These are phyloP conservation scores for Talaromyces adpressus DNA, from an alignment of 495 filamentous ascomycete species.

Conservation along the genomic window DNA sequence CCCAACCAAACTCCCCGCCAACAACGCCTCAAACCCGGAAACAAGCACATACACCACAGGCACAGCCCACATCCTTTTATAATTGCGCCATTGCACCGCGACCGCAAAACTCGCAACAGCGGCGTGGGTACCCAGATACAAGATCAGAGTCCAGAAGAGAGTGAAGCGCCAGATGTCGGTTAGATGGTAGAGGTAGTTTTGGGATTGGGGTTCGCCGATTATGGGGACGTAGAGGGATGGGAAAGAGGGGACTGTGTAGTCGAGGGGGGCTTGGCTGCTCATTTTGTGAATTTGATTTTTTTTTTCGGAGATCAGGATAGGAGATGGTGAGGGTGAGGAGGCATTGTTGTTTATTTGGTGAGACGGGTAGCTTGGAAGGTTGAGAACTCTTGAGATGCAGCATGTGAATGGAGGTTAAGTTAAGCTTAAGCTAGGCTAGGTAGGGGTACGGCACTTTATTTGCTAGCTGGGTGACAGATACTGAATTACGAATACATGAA, in stretches of 20 bases:
- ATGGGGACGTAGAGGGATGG: constrained; percentile 84
- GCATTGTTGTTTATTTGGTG: too few relatives aligned
- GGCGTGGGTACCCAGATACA: constrained; percentile 37
- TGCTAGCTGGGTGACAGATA: too few relatives aligned
- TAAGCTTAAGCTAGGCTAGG: too few relatives aligned
- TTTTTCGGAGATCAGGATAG: neutral
- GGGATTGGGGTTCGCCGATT: constrained; percentile 38
- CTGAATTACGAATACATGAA: too few relatives aligned
- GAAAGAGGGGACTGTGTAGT: constrained; percentile 69
- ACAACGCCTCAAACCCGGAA: constrained; percentile 70
- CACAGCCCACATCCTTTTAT: constrained; percentile 69
- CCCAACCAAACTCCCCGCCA: constrained; percentile 86
- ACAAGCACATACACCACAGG: constrained; percentile 69
- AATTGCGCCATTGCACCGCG: constrained; percentile 59
- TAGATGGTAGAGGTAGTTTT: constrained; percentile 69
- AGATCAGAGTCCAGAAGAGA: constrained; percentile 70
- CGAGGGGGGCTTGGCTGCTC: constrained; percentile 48
- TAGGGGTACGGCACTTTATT: too few relatives aligned
- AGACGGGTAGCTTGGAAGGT: too few relatives aligned
- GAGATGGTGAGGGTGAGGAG: too few relatives aligned
- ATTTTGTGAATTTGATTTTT: neutral
- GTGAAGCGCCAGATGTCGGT: constrained; percentile 89
- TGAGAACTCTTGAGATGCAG: too few relatives aligned
- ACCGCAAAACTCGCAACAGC: constrained; percentile 64
- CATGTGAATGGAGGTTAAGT: too few relatives aligned